These are phyloP conservation scores for Saccharomyces hybrid DNA, from an alignment of 1,139 yeast genomes.

Conservation along the genomic window DNA sequence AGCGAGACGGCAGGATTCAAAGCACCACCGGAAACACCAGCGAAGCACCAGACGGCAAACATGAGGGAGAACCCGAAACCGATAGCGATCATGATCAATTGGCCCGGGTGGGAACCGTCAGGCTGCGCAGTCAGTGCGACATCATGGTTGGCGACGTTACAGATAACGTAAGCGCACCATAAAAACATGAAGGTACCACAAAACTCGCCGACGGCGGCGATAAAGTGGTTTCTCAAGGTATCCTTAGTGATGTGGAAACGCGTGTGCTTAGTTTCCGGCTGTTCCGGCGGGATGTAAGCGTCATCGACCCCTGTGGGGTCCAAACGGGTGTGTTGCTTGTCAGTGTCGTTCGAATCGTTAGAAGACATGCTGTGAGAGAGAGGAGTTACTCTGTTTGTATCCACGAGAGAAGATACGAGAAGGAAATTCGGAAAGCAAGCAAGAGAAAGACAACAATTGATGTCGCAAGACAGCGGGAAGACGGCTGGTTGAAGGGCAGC, in stretches of 20 bases:
- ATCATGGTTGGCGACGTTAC: slow-evolving; percentile 74
- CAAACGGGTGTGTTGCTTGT: neutral
- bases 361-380: neutral
- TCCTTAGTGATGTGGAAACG: slow-evolving; percentile 20
- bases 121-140: slow-evolving; percentile 36
- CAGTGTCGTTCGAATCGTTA: neutral
- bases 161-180: slow-evolving; percentile 76
- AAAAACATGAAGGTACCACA: slow-evolving; percentile 80
- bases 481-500: too few species aligned
- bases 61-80: slow-evolving; percentile 86
- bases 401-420: too few species aligned
- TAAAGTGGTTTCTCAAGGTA: slow-evolving; percentile 42
- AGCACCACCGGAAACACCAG: slow-evolving; percentile 82
- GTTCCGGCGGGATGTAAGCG: neutral
- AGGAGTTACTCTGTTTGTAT: too few species aligned
- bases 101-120: slow-evolving; percentile 54
- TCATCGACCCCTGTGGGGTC: neutral
- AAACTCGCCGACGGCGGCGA: slow-evolving; percentile 61
- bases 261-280: neutral
- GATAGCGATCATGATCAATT: slow-evolving; percentile 69
- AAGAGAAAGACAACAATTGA: too few species aligned
- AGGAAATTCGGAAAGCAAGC: too few species aligned
- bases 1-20: slow-evolving; percentile 85
- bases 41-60: slow-evolving; percentile 66
- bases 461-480: too few species aligned